phyloP scores from a whole-genome alignment of 2,329 filamentous ascomycete genomes.

The Madurella fahalii region DNA sequence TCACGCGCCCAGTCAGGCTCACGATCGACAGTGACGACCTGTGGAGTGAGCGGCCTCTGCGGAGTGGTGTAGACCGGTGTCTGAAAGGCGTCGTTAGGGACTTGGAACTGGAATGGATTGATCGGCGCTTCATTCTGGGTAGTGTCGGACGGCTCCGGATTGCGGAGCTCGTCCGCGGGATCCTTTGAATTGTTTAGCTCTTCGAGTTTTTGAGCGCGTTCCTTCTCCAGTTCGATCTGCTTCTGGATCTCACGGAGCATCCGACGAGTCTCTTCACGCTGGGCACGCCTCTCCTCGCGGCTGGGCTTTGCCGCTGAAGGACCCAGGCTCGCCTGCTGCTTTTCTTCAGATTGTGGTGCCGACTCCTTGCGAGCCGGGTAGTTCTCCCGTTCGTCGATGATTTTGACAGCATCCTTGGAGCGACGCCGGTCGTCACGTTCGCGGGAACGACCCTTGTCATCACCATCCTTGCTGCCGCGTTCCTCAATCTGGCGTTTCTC shows the following conservation, averaged over 20 bases:
- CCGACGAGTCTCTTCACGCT: conserved; percentile 23
- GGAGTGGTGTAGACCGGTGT: conserved; percentile 40
- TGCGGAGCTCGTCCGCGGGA: conserved; percentile 10
- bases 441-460: conserved; percentile 21
- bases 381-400: conserved; percentile 20
- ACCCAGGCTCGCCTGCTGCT: conserved; percentile 3
- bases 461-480: conserved; percentile 23
- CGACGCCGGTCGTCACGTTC: conserved; percentile 23
- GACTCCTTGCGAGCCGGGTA: conserved; percentile 12
- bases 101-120: conserved; percentile 58
- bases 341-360: conserved; percentile 7
- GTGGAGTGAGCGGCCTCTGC: conserved; percentile 43
- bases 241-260: conserved; percentile 23
- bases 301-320: conserved; percentile 17
- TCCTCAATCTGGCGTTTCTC: conserved; percentile 23
- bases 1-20: conserved; percentile 46
- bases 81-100: conserved; percentile 49
- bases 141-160: conserved; percentile 10
- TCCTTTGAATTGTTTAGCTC: conserved; percentile 23
- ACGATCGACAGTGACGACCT: conserved; percentile 50
- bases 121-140: conserved; percentile 29
- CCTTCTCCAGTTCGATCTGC: conserved; percentile 25
- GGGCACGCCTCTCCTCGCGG: conserved; percentile 22
- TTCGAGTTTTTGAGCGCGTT: conserved; percentile 14
- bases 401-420: conserved; percentile 19